phyloP scores from a whole-genome alignment of 176 grass and related monocot species.

The Olyra latifolia region DNA sequence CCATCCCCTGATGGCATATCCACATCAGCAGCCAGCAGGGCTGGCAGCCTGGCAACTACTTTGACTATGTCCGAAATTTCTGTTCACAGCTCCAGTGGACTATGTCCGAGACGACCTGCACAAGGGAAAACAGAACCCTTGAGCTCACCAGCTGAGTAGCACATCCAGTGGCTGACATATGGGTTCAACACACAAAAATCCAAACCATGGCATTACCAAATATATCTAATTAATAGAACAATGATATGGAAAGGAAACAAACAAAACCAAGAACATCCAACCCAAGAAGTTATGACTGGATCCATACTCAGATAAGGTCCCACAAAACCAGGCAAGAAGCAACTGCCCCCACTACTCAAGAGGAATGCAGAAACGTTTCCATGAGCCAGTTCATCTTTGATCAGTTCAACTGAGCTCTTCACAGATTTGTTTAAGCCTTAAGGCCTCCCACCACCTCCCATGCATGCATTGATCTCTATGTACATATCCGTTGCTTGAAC shows the following conservation, averaged over 20 bases:
- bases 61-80: not conserved
- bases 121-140: not conserved
- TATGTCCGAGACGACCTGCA: not conserved
- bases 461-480: not conserved
- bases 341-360: conserved; percentile 11
- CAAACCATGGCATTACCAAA: not conserved
- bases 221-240: not conserved
- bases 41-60: not conserved
- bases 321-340: not conserved
- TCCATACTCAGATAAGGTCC: conserved; percentile 19
- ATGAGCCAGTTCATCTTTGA: conserved; percentile 25
- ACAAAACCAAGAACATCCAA: conserved; percentile 4
- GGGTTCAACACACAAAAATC: conserved; percentile 10
- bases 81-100: not conserved
- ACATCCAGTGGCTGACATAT: not conserved
- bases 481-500: conserved; percentile 30
- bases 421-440: conserved; percentile 15
- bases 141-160: not conserved
- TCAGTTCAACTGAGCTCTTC: conserved; percentile 36
- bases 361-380: not conserved
- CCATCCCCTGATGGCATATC: conserved; percentile 11
- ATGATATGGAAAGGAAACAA: not conserved
- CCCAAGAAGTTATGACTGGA: conserved; percentile 18
- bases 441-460: not conserved
- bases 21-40: not conserved